These are phyloP conservation scores for Sphaerobolus stellatus DNA, from an alignment of 1,284 basidiomycete genomes.

Conservation along the genomic window DNA sequence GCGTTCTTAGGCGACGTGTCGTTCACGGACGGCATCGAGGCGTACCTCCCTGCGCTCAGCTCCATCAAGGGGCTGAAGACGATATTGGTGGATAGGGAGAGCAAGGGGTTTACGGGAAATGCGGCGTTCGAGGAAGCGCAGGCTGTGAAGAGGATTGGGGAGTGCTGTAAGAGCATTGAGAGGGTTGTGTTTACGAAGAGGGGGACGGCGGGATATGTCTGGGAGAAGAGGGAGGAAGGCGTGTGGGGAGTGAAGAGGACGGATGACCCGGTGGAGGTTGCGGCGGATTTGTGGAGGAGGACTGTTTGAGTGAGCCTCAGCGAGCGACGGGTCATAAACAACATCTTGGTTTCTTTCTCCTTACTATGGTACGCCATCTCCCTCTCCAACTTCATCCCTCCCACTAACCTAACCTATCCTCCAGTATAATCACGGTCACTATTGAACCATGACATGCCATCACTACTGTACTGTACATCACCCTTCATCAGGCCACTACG, in stretches of 20 bases:
- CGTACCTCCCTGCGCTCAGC: slow-evolving; percentile 6
- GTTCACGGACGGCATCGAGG: slow-evolving; percentile 3
- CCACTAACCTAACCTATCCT: too few species aligned
- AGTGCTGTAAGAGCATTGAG: not conserved
- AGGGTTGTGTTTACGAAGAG: slow-evolving; percentile 5
- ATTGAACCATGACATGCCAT: too few species aligned
- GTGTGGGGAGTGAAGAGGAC: not conserved
- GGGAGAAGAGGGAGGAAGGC: not conserved
- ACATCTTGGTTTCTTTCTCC: too few species aligned
- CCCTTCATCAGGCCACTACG: too few species aligned
- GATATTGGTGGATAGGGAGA: slow-evolving; percentile 5
- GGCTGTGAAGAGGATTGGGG: not conserved
- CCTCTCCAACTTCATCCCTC: too few species aligned
- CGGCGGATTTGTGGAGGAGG: not conserved
- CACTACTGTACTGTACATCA: too few species aligned
- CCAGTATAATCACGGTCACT: too few species aligned
- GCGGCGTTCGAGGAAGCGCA: not conserved
- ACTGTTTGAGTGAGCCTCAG: too few species aligned
- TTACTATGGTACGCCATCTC: too few species aligned
- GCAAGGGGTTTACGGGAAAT: not conserved
- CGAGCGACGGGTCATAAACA: too few species aligned
- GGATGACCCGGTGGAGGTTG: not conserved
- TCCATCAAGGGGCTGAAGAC: not conserved
- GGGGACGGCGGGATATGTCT: slow-evolving; percentile 5
- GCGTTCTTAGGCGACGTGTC: slow-evolving; percentile 5